A percentile compares a stretch with the other conserved stretches of the same genome.
Evolutionary conservation across 345 rosid genomes (phyloP).

Genomic region (Heritiera littoralis): DNA sequence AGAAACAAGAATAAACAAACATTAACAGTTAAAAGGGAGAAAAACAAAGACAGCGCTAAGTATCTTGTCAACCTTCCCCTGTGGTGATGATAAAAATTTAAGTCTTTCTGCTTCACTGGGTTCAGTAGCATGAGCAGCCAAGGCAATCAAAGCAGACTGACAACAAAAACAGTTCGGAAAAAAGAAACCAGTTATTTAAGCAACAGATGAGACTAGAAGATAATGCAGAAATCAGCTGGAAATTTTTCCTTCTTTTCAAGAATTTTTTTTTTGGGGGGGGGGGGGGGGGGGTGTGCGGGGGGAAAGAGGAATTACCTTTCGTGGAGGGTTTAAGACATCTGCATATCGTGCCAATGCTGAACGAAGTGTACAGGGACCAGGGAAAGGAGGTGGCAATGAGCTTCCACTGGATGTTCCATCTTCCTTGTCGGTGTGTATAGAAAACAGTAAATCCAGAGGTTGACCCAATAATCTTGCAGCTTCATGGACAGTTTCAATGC

Average conservation of each 20-base stretch:
- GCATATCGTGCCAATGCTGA: slow-evolving; percentile 68
- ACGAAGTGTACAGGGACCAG: slow-evolving; percentile 75
- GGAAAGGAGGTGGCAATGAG: slow-evolving; percentile 77
- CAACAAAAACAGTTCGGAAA: slow-evolving; percentile 3
- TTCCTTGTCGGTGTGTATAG: slow-evolving; percentile 72
- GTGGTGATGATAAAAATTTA: slow-evolving; percentile 59
- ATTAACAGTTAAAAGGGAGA: background rate
- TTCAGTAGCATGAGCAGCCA: slow-evolving; percentile 91
- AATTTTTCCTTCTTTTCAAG: background rate
- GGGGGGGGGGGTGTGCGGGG: background rate
- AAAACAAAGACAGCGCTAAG: slow-evolving; percentile 6
- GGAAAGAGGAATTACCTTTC: slow-evolving; percentile 47
- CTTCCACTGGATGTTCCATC: slow-evolving; percentile 75
- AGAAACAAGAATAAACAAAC: background rate
- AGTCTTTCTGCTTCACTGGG: slow-evolving; percentile 71
- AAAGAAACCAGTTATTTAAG: slow-evolving; percentile 6
- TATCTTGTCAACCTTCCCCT: slow-evolving; percentile 56
- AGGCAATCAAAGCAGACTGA: slow-evolving; percentile 85
- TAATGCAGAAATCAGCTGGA: background rate
- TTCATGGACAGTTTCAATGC: slow-evolving; percentile 72
- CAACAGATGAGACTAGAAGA: background rate
- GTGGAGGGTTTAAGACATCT: slow-evolving; percentile 79
- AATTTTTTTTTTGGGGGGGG: background rate
- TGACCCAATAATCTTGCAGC: slow-evolving; percentile 68
- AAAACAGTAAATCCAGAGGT: slow-evolving; percentile 65